phyloP scores from a whole-genome alignment of 2,329 filamentous ascomycete species.

The Chaetomiaceae sp. region DNA sequence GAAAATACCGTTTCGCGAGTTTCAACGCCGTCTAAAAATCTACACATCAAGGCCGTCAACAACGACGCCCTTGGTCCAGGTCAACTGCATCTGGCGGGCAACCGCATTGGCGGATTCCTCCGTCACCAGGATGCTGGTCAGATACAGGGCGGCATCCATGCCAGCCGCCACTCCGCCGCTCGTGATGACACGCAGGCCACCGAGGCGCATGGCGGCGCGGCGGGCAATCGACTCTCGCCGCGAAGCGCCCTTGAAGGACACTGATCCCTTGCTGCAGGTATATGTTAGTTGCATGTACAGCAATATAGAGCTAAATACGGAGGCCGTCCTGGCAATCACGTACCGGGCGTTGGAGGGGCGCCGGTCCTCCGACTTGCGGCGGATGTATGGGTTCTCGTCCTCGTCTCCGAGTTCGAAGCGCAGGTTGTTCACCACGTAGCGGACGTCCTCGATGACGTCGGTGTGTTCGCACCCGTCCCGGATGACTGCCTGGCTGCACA shows the following conservation, averaged over 20 bases:
- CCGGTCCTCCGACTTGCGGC: conserved; percentile 64
- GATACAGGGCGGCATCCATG: conserved; percentile 77
- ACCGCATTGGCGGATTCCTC: conserved; percentile 72
- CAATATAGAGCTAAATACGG: background rate
- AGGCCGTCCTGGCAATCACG: conserved; percentile 21
- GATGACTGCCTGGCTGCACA: conserved; percentile 69
- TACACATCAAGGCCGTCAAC: conserved; percentile 83
- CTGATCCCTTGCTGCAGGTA: conserved; percentile 68
- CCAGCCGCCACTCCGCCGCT: conserved; percentile 73
- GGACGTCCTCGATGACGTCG: conserved; percentile 73
- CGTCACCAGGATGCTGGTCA: conserved; percentile 77
- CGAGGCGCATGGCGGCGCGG: conserved; percentile 69
- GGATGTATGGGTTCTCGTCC: conserved; percentile 79
- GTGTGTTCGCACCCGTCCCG: conserved; percentile 70
- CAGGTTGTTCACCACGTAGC: conserved; percentile 88
- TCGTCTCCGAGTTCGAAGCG: conserved; percentile 78
- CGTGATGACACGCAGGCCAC: conserved; percentile 69
- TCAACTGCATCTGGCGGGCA: conserved; percentile 71
- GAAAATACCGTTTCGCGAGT: conserved; percentile 9
- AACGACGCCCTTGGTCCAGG: conserved; percentile 80
- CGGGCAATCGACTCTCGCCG: conserved; percentile 77
- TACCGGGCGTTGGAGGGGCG: conserved; percentile 59
- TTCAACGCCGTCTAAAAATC: conserved; percentile 10
- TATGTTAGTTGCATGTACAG: conserved; percentile 11
- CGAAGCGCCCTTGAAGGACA: conserved; percentile 69